Conservation (phyloP, 306 rosid species). For the Rosa persica region DNA sequence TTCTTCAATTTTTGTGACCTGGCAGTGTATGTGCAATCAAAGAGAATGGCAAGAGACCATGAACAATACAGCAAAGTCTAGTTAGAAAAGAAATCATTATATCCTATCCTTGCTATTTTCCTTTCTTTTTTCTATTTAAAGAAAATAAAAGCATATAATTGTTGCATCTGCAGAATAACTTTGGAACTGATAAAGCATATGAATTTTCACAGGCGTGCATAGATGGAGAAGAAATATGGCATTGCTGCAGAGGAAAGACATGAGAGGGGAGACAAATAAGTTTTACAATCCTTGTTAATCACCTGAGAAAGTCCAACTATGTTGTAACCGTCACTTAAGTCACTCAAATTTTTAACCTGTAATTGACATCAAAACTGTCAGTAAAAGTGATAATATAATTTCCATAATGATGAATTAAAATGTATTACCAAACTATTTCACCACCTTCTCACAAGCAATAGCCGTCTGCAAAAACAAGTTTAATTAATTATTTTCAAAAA, state of each 20-base stretch:
- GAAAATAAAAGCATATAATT: background rate
- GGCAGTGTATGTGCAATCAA: background rate
- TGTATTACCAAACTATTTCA: conserved; percentile 40
- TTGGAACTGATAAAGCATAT: background rate
- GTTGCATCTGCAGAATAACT: background rate
- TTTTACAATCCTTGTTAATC: conserved; percentile 16
- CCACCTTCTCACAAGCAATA: conserved; percentile 74
- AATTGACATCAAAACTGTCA: conserved; percentile 25
- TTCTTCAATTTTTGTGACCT: background rate
- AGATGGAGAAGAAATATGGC: background rate
- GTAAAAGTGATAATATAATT: conserved; percentile 22
- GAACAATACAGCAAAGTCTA: background rate
- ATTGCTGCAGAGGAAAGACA: conserved; percentile 5
- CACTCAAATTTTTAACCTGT: conserved; percentile 75
- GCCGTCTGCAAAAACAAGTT: conserved; percentile 54
- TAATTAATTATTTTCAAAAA: conserved; percentile 5
- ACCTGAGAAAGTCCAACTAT: conserved; percentile 97
- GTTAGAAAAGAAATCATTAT: background rate
- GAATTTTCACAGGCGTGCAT: background rate
- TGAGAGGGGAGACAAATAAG: background rate
- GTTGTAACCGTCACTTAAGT: conserved; percentile 72
- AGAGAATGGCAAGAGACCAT: conserved; percentile 1
- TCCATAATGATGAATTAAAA: conserved; percentile 13
- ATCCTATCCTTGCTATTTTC: background rate
- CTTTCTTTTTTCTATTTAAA: background rate